Conservation (phyloP, 768 basidiomycete species). For the Cantharellus cinnabarinus region DNA sequence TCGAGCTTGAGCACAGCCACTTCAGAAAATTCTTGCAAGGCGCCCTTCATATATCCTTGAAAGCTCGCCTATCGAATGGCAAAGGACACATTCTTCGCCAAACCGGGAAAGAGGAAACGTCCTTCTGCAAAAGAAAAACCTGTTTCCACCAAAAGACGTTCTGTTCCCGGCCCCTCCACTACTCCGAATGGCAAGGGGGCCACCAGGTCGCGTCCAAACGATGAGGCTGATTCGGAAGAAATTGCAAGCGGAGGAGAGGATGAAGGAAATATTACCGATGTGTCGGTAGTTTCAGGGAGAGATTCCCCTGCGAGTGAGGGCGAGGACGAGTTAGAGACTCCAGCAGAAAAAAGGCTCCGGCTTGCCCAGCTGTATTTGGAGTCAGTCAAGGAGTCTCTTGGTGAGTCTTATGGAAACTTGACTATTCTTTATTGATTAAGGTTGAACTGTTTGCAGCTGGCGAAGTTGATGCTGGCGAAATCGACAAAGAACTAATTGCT, state of each 20-base stretch:
- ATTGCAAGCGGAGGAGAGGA: constrained; percentile 39
- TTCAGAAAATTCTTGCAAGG: no score
- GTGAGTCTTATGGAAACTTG: constrained; percentile 21
- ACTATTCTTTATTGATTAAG: background rate
- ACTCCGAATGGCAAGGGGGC: background rate
- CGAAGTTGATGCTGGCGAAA: constrained; percentile 87
- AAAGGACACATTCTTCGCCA: constrained; percentile 54
- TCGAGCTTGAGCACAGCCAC: no score
- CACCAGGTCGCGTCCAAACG: background rate
- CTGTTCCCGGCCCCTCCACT: background rate
- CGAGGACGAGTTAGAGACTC: constrained; percentile 76
- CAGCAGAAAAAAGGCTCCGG: constrained; percentile 78
- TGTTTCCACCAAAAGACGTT: background rate
- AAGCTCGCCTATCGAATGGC: background rate
- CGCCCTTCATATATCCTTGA: background rate
- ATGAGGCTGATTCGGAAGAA: constrained; percentile 5
- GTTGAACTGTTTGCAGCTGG: constrained; percentile 38
- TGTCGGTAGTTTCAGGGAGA: constrained; percentile 30
- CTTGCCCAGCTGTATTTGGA: constrained; percentile 82
- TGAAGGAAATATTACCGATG: constrained; percentile 34
- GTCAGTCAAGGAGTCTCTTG: constrained; percentile 54
- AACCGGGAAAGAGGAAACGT: constrained; percentile 18
- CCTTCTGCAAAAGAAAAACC: background rate
- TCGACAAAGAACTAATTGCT: constrained; percentile 83
- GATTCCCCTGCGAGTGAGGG: constrained; percentile 35